A percentile compares a stretch with the other conserved stretches of the same genome.
phyloP scores from a whole-genome alignment of 2,329 filamentous ascomycete species.

The Monosporascus sp. region DNA sequence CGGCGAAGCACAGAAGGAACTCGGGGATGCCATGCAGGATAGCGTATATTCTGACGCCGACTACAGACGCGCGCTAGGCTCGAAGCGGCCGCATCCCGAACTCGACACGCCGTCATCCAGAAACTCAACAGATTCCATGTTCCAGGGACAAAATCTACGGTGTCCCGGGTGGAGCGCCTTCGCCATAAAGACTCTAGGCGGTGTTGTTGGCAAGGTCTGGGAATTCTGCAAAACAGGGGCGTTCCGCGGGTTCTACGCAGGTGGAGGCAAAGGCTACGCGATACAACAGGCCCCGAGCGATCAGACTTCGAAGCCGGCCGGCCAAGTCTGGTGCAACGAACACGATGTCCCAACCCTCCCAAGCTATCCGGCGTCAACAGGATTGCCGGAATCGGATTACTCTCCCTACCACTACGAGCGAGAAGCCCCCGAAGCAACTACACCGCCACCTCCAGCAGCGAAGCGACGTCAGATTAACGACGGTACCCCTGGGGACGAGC shows the following conservation, averaged over 20 bases:
- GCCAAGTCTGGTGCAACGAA: conserved; percentile 22
- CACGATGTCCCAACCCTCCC: conserved; percentile 22
- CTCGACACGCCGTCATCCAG: conserved; percentile 27
- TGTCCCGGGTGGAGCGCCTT: conserved; percentile 48
- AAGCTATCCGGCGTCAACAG: conserved; percentile 18
- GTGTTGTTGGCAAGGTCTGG: conserved; percentile 72
- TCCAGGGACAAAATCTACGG: conserved; percentile 14
- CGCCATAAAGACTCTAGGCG: conserved; percentile 58
- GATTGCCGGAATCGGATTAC: conserved; percentile 28
- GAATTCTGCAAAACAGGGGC: conserved; percentile 72
- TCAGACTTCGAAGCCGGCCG: conserved; percentile 9
- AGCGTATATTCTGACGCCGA: conserved; percentile 53
- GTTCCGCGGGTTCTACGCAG: conserved; percentile 82
- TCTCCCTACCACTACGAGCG: conserved; percentile 26
- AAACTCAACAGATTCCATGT: conserved; percentile 13
- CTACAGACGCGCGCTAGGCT: conserved; percentile 48
- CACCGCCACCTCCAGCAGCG: conserved; percentile 36
- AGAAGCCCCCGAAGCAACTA: conserved; percentile 33
- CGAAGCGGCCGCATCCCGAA: conserved; percentile 35
- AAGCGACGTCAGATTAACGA: conserved; percentile 51
- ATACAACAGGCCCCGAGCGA: conserved; percentile 30
- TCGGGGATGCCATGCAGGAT: conserved; percentile 37
- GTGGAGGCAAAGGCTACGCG: conserved; percentile 68
- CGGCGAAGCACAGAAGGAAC: conserved; percentile 22
- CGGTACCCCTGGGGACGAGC: conserved; percentile 43